Evolutionary conservation across 805 yeast species (phyloP).

Genomic region (Kluyveromyces nonfermentans): DNA sequence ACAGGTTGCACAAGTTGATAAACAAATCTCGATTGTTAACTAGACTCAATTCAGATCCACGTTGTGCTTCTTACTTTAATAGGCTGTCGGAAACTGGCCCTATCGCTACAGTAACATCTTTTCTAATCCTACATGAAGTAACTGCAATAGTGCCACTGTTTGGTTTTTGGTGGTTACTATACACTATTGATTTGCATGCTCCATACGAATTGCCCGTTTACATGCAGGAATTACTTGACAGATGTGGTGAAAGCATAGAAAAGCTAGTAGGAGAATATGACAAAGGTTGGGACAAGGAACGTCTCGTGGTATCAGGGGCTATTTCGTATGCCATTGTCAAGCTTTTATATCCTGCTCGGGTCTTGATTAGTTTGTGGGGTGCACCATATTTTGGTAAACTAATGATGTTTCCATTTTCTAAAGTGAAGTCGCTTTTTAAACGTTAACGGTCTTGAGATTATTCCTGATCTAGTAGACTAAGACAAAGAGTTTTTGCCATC

Average conservation of each 20-base stretch:
- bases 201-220: slow-evolving; percentile 16
- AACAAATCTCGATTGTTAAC: slow-evolving; percentile 20
- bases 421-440: slow-evolving; percentile 4
- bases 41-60: slow-evolving; percentile 20
- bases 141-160: slow-evolving; percentile 66
- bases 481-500: background rate
- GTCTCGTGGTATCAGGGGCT: slow-evolving; percentile 60
- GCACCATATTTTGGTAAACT: slow-evolving; percentile 26
- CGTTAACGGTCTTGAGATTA: background rate
- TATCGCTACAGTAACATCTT: slow-evolving; percentile 40
- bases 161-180: slow-evolving; percentile 58
- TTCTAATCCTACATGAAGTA: slow-evolving; percentile 61
- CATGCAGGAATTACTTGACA: slow-evolving; percentile 35
- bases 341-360: slow-evolving; percentile 28
- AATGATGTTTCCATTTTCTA: slow-evolving; percentile 14
- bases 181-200: slow-evolving; percentile 37
- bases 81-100: slow-evolving; percentile 25
- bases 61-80: slow-evolving; percentile 19
- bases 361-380: slow-evolving; percentile 26
- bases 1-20: slow-evolving; percentile 16
- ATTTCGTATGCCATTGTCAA: slow-evolving; percentile 66
- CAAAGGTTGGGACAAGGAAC: slow-evolving; percentile 36
- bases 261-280: slow-evolving; percentile 35
- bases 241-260: slow-evolving; percentile 51
- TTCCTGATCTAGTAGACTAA: background rate